Evolutionary conservation across 75 land plant species (phyloP).

Genomic region (Cupressus sempervirens): DNA sequence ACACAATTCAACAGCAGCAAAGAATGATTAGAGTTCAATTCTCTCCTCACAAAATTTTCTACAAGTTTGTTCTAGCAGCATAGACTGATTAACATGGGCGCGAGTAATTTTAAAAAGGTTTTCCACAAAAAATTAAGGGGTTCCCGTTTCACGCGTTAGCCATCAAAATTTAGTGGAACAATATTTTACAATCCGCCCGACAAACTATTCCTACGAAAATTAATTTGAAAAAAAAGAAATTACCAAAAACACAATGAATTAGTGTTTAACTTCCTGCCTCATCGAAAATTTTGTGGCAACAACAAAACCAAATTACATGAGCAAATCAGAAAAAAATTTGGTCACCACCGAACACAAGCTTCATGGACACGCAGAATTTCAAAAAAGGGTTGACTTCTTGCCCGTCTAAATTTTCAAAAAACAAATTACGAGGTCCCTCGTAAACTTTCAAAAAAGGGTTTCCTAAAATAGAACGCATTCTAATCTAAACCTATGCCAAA

Average conservation of each 20-base stretch:
- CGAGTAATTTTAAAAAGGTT: no score
- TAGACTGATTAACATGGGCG: background rate
- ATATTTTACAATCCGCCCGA: background rate
- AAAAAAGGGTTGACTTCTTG: background rate
- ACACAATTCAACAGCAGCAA: no score
- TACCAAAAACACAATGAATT: background rate
- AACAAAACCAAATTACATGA: background rate
- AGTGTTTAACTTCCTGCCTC: background rate
- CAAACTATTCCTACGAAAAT: background rate
- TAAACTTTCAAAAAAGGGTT: constrained; percentile 80
- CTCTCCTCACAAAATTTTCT: no score
- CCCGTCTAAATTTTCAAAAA: background rate
- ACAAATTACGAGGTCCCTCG: constrained; percentile 19
- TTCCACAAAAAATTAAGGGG: background rate
- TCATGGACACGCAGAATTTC: background rate
- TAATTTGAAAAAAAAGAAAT: background rate
- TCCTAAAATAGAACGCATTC: no score
- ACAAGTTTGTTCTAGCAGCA: background rate
- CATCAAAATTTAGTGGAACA: background rate
- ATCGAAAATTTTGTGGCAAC: background rate
- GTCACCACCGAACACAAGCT: no score
- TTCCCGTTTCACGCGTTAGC: background rate
- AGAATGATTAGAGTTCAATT: no score
- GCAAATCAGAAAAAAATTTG: no score
- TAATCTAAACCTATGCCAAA: no score